Evolutionary conservation across 2,329 filamentous ascomycete species (phyloP).

Genomic region (Coniella vitis): DNA sequence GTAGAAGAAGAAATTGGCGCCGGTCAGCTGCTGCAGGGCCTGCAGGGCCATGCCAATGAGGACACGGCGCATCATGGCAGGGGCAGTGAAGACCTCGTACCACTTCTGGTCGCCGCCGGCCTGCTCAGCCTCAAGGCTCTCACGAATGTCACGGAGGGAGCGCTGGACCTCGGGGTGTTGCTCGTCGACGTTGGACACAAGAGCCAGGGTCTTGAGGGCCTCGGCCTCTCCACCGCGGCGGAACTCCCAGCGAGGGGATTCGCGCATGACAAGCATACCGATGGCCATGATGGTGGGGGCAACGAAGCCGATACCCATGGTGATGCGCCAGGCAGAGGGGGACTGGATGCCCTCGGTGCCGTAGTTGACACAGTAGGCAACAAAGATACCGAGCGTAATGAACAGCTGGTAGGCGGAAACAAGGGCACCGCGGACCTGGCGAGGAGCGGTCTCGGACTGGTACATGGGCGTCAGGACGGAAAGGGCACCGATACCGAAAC

Average conservation of each 20-base stretch:
- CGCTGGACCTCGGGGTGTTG: conserved; percentile 15
- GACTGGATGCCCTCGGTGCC: conserved; percentile 38
- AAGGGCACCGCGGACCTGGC: conserved; percentile 41
- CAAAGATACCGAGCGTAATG: conserved; percentile 23
- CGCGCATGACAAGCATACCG: conserved; percentile 47
- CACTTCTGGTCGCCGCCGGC: conserved; percentile 16
- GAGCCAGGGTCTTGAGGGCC: conserved; percentile 14
- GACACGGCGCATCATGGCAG: conserved; percentile 58
- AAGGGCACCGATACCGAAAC: conserved; percentile 60
- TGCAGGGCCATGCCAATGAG: conserved; percentile 57
- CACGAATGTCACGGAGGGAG: conserved; percentile 14
- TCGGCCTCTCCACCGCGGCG: conserved; percentile 13
- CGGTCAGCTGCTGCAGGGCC: conserved; percentile 62
- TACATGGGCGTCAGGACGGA: conserved; percentile 62
- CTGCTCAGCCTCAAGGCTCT: conserved; percentile 15
- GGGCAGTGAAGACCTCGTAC: conserved; percentile 23
- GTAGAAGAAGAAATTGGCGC: conserved; percentile 44
- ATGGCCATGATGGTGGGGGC: conserved; percentile 46
- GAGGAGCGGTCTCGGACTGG: conserved; percentile 57
- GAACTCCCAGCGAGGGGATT: conserved; percentile 46
- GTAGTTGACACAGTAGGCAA: conserved; percentile 43
- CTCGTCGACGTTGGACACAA: conserved; percentile 4
- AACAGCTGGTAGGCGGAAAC: conserved; percentile 27
- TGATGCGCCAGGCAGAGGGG: conserved; percentile 52
- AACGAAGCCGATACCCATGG: conserved; percentile 49